Conservation (phyloP, 2,329 filamentous ascomycete genomes). For the Paradendryphiella salina region DNA sequence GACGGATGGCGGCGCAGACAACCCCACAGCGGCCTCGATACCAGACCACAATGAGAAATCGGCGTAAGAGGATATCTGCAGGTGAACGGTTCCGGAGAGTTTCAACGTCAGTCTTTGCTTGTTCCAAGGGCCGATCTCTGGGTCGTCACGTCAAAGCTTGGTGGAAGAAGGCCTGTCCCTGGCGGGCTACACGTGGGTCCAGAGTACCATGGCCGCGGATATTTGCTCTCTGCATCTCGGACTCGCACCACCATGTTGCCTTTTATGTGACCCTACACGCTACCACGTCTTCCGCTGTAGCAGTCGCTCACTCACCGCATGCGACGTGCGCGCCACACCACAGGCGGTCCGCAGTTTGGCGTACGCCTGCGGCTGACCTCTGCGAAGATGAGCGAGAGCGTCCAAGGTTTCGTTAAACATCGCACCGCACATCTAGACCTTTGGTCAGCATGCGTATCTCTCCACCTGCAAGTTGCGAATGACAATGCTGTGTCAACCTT, state of each 20-base stretch:
- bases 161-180: slow-evolving; percentile 15
- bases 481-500: slow-evolving; percentile 14
- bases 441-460: slow-evolving; percentile 6
- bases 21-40: background rate
- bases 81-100: slow-evolving; percentile 16
- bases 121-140: slow-evolving; percentile 19
- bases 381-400: slow-evolving; percentile 17
- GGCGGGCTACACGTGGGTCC: slow-evolving; percentile 23
- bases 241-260: background rate
- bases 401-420: slow-evolving; percentile 24
- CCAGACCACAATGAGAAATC: background rate
- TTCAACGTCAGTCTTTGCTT: slow-evolving; percentile 10
- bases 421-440: slow-evolving; percentile 18
- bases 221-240: slow-evolving; percentile 5
- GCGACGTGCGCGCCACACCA: slow-evolving; percentile 20
- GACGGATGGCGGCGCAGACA: background rate
- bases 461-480: slow-evolving; percentile 7
- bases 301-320: slow-evolving; percentile 8
- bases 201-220: slow-evolving; percentile 17
- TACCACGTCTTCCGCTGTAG: slow-evolving; percentile 13
- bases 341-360: slow-evolving; percentile 14
- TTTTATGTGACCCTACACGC: background rate
- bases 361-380: slow-evolving; percentile 1
- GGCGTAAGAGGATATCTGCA: slow-evolving; percentile 10
- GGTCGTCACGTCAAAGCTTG: slow-evolving; percentile 9